phyloP scores from a whole-genome alignment of 2,329 filamentous ascomycete genomes.

The Aphanocladium album region DNA sequence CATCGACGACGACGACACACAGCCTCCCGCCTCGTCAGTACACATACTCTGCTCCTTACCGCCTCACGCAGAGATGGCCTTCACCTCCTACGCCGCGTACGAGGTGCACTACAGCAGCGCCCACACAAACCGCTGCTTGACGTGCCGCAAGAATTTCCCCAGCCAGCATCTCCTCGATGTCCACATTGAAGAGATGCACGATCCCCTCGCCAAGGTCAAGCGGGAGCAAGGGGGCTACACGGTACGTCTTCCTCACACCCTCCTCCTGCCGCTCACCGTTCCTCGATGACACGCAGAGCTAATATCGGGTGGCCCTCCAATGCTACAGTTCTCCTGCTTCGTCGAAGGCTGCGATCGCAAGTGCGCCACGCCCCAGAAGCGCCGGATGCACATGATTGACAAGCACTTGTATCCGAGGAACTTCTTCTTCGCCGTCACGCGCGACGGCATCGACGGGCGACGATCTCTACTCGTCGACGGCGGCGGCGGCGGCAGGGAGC shows the following conservation, averaged over 20 bases:
- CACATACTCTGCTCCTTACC: constrained; percentile 76
- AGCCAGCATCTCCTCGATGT: constrained; percentile 73
- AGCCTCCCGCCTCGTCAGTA: constrained; percentile 26
- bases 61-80: constrained; percentile 69
- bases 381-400: constrained; percentile 83
- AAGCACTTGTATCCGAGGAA: constrained; percentile 88
- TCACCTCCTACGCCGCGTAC: constrained; percentile 73
- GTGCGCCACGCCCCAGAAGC: constrained; percentile 77
- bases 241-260: constrained; percentile 48
- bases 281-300: background rate
- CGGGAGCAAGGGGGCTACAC: constrained; percentile 82
- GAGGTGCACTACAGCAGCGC: constrained; percentile 78
- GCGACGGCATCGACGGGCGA: constrained; percentile 82
- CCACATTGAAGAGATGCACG: constrained; percentile 89
- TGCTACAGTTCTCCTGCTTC: constrained; percentile 73
- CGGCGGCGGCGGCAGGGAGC: constrained; percentile 21
- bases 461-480: constrained; percentile 66
- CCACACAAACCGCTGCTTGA: constrained; percentile 79
- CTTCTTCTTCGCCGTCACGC: constrained; percentile 83
- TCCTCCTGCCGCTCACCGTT: background rate
- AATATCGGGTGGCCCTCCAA: background rate
- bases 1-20: constrained; percentile 28
- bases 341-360: constrained; percentile 82
- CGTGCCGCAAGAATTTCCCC: constrained; percentile 85
- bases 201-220: constrained; percentile 67